These are phyloP conservation scores for Lachnellula subtilissima DNA, from an alignment of 2,329 filamentous ascomycete genomes.

Conservation along the genomic window DNA sequence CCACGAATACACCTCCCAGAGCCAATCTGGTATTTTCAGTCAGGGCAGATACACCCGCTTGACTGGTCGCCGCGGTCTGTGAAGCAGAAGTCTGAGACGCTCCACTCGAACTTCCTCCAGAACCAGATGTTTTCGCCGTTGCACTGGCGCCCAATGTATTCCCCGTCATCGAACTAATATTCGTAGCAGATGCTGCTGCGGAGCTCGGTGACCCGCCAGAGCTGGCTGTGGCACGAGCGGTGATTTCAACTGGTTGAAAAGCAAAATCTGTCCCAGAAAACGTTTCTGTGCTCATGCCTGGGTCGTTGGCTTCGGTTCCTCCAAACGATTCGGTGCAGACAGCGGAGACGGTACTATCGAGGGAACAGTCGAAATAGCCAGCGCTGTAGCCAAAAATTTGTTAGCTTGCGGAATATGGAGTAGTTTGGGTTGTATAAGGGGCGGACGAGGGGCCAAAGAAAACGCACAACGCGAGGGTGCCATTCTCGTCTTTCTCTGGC, in stretches of 20 bases:
- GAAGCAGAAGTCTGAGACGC: slow-evolving; percentile 2
- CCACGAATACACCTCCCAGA: slow-evolving; percentile 17
- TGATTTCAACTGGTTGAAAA: slow-evolving; percentile 17
- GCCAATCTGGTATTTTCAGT: slow-evolving; percentile 11
- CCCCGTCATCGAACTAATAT: not conserved
- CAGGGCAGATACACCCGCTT: slow-evolving; percentile 7
- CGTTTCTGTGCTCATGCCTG: slow-evolving; percentile 16
- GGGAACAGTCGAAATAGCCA: slow-evolving; percentile 16
- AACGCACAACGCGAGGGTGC: slow-evolving; percentile 13
- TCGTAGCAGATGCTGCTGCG: not conserved
- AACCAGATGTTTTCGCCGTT: not conserved
- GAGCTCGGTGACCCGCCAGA: not conserved
- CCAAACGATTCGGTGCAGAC: slow-evolving; percentile 19
- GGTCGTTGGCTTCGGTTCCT: slow-evolving; percentile 18
- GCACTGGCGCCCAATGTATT: not conserved
- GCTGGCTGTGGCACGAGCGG: slow-evolving; percentile 5
- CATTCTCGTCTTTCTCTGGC: slow-evolving; percentile 5
- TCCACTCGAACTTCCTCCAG: not conserved
- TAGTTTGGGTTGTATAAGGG: too few relatives aligned
- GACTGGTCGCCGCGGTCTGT: not conserved
- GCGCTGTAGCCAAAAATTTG: slow-evolving; percentile 6
- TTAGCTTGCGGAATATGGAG: not conserved
- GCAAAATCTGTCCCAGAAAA: slow-evolving; percentile 11
- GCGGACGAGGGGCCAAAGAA: not conserved
- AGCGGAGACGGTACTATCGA: slow-evolving; percentile 17